Evolutionary conservation across 139 green algal genomes (phyloP).

Genomic region (Protoeuglena noctilucae): DNA sequence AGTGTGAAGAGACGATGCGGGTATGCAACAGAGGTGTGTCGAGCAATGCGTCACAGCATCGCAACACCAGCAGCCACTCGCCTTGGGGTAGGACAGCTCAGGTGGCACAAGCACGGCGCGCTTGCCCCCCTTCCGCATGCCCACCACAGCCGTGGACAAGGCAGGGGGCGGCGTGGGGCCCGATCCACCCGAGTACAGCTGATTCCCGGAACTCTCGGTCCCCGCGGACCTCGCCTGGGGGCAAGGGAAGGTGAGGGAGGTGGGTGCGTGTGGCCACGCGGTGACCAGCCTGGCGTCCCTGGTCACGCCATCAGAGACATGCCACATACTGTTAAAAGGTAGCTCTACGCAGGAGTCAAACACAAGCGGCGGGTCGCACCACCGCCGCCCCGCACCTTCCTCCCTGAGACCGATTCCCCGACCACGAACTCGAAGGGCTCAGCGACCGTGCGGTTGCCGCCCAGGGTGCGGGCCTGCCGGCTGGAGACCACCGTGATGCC

Average conservation of each 20-base stretch:
- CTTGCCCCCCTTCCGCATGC: constrained; percentile 77
- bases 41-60: constrained; percentile 4
- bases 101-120: constrained; percentile 15
- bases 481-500: constrained; percentile 72
- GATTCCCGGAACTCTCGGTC: too few species aligned
- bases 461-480: constrained; percentile 55
- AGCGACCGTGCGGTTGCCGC: constrained; percentile 73
- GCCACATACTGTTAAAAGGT: too few species aligned
- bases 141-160: constrained; percentile 51
- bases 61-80: neutral
- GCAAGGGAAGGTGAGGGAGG: too few species aligned
- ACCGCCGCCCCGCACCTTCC: constrained; percentile 18
- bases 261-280: too few species aligned
- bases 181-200: constrained; percentile 44
- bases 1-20: constrained; percentile 2
- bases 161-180: constrained; percentile 73
- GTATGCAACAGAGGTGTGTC: constrained; percentile 9
- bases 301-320: too few species aligned
- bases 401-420: constrained; percentile 42
- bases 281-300: too few species aligned
- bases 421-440: constrained; percentile 75
- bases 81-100: neutral
- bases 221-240: too few species aligned
- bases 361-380: too few species aligned
- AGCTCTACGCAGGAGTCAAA: too few species aligned